Evolutionary conservation across 345 rosid species (phyloP), one percentile per base, ranked within the genome.

Genomic region (Crucihimalaya himalaica): DNA sequence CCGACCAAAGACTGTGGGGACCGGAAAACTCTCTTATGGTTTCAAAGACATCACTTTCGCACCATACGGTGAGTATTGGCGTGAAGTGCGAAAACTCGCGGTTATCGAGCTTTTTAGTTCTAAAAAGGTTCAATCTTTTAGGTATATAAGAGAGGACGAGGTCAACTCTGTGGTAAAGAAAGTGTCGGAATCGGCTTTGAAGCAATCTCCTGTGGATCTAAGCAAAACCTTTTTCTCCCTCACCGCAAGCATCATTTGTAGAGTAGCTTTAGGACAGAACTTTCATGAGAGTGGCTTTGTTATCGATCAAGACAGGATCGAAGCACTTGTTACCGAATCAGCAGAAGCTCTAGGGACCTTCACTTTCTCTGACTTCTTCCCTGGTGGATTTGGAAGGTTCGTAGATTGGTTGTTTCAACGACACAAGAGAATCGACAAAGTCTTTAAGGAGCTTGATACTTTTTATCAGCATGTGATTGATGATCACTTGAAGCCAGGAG

Each of bases 341-440:
- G 51, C 66, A 5, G 74, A 59, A 6, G 67, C 84, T 63, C 15
- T 83, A 3, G 77, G 62, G 1, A 77, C 78, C 25, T 79, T 83
- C 65, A 84, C 70, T 46, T 58, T 75, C 56, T 67, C 81, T 2
- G 86, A 89, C 47, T 77, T 77, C 53, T 82, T 84, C 60, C 91
- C 88, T 27, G 64, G 56, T 21, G 46, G 47, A 27, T 3, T 58
- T 35, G 86, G 87, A 13, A 79, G 73, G 75, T 55, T 78, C 15
- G 2, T 79, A 8, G 92, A 89, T 59, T 76, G 16, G 61, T 34
- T 86, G 23, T 76, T 72, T 3, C 84, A 83, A 11, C 6, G 72
- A 21, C 23, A 39, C 14, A 18, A 42, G 45, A 77, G 75, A n/a
- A 72, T 86, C 8, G 75, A 78, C 21, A 84, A 81, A 18, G 75